Percentiles rank a stretch among this genome's conserved stretches.
These are phyloP conservation scores for Fibroporia radiculosa DNA, from an alignment of 768 basidiomycete species.

Conservation along the genomic window DNA sequence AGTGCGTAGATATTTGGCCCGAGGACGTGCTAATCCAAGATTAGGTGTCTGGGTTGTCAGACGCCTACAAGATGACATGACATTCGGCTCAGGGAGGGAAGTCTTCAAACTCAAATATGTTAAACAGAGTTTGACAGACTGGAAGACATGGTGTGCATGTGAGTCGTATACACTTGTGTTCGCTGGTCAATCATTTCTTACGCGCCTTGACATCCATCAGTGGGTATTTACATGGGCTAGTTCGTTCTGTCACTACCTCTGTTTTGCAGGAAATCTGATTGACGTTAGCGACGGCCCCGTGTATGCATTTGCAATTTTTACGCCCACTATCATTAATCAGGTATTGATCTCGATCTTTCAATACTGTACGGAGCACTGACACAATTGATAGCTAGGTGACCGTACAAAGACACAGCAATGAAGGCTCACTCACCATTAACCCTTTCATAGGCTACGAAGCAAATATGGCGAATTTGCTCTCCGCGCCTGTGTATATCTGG, in stretches of 20 bases:
- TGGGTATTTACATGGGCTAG: conserved; percentile 70
- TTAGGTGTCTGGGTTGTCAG: conserved; percentile 56
- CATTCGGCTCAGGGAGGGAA: conserved; percentile 56
- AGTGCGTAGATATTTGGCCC: conserved; percentile 10
- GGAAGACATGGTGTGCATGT: conserved; percentile 73
- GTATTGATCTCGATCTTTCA: too few species aligned
- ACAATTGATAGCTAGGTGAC: conserved; percentile 11
- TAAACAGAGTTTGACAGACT: conserved; percentile 54
- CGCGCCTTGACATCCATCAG: conserved; percentile 25
- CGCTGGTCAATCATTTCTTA: neutral
- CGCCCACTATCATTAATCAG: conserved; percentile 40
- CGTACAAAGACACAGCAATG: neutral
- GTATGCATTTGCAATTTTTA: conserved; percentile 48
- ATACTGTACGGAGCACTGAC: too few species aligned
- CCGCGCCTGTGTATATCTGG: conserved; percentile 73
- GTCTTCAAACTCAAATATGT: conserved; percentile 47
- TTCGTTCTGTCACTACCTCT: conserved; percentile 22
- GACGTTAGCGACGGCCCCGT: conserved; percentile 37
- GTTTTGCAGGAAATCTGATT: conserved; percentile 2
- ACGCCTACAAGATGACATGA: conserved; percentile 56
- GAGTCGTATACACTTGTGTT: conserved; percentile 17
- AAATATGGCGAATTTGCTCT: conserved; percentile 63
- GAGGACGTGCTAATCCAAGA: neutral
- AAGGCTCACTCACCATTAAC: too few species aligned
- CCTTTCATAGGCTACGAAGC: conserved; percentile 45